Conservation (phyloP, 257 asterid genomes). For the Solanum sitiens region DNA sequence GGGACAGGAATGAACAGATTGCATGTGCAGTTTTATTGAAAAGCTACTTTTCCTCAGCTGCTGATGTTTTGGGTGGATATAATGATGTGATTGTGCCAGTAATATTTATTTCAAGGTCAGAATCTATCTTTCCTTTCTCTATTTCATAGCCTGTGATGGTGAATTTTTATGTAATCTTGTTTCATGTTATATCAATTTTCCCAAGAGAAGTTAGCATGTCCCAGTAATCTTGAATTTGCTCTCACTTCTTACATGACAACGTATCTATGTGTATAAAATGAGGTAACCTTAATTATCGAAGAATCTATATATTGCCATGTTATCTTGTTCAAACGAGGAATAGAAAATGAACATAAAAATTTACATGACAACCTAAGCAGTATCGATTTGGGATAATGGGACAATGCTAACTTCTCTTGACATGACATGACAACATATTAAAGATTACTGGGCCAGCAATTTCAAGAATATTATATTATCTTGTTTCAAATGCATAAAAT, state of each 20-base stretch:
- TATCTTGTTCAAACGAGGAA: neutral
- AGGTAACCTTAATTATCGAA: neutral
- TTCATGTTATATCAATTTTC: neutral
- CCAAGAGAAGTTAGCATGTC: neutral
- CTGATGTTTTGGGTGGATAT: conserved; percentile 74
- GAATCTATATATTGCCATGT: neutral
- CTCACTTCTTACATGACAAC: neutral
- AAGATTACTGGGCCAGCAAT: neutral
- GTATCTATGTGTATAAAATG: neutral
- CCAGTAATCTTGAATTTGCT: neutral
- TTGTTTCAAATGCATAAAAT: neutral
- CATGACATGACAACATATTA: neutral
- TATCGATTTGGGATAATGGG: neutral
- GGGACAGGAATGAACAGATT: conserved; percentile 79
- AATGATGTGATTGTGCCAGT: conserved; percentile 71
- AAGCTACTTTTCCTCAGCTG: conserved; percentile 82
- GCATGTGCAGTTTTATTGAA: conserved; percentile 82
- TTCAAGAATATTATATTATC: neutral
- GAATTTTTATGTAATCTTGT: neutral
- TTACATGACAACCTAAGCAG: neutral
- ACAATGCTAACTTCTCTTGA: neutral
- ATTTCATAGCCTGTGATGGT: neutral
- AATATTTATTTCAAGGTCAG: conserved; percentile 83
- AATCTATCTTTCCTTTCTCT: conserved; percentile 1
- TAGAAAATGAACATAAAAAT: neutral